Evolutionary conservation across 2,329 filamentous ascomycete species (phyloP).

Genomic region (Herpotrichia juniperi): DNA sequence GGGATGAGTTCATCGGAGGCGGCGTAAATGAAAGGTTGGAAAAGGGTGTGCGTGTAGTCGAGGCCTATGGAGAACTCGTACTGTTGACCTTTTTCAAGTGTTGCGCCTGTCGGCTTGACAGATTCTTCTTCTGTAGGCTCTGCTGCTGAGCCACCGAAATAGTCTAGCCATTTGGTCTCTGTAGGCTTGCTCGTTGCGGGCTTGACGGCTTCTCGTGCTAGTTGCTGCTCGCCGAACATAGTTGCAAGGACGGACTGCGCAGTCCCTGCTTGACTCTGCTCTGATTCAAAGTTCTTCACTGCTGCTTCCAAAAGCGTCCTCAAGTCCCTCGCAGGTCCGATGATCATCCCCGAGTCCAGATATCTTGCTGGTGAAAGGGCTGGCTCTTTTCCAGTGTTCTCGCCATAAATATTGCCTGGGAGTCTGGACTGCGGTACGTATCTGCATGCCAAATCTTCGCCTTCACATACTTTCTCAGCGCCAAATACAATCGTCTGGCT

Average conservation of each 20-base stretch:
- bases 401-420: slow-evolving; percentile 56
- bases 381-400: slow-evolving; percentile 45
- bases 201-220: slow-evolving; percentile 52
- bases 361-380: slow-evolving; percentile 46
- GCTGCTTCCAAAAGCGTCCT: slow-evolving; percentile 53
- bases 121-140: slow-evolving; percentile 13
- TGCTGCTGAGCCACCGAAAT: slow-evolving; percentile 38
- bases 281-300: slow-evolving; percentile 42
- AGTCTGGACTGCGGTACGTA: slow-evolving; percentile 59
- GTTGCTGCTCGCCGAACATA: slow-evolving; percentile 62
- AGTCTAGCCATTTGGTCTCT: slow-evolving; percentile 41
- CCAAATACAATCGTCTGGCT: slow-evolving; percentile 62
- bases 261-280: slow-evolving; percentile 34
- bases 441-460: slow-evolving; percentile 58
- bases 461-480: slow-evolving; percentile 60
- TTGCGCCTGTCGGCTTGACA: slow-evolving; percentile 15
- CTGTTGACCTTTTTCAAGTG: slow-evolving; percentile 40
- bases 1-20: slow-evolving; percentile 34
- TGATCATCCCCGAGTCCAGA: slow-evolving; percentile 56
- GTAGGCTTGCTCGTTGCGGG: slow-evolving; percentile 37
- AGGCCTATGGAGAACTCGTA: slow-evolving; percentile 60
- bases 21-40: slow-evolving; percentile 42
- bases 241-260: slow-evolving; percentile 56
- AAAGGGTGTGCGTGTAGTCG: slow-evolving; percentile 59
- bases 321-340: slow-evolving; percentile 59